Percentiles rank a stretch among this genome's conserved stretches.
Conservation (phyloP, 257 asterid genomes). For the Osmanthus fragrans region DNA sequence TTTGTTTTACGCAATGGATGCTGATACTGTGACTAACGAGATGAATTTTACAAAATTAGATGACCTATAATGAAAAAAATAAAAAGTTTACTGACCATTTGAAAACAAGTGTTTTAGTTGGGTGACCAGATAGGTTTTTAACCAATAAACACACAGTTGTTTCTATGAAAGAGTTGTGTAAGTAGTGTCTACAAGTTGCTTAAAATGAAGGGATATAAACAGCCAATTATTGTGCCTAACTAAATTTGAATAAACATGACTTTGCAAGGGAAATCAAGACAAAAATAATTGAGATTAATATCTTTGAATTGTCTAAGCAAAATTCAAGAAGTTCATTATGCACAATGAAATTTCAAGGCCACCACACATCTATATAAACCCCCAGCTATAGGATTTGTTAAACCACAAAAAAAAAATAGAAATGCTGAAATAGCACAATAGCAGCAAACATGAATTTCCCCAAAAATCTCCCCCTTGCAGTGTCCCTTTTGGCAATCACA, state of each 20-base stretch:
- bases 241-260: neutral
- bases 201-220: neutral
- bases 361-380: neutral
- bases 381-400: neutral
- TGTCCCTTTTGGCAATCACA: constrained; percentile 2
- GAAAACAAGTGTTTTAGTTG: too few relatives aligned
- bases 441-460: constrained; percentile 20
- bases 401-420: neutral
- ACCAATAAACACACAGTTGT: too few relatives aligned
- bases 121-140: too few relatives aligned
- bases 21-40: too few relatives aligned
- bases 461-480: neutral
- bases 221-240: neutral
- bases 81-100: too few relatives aligned
- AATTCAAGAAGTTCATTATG: neutral
- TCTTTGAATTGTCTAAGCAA: neutral
- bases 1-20: too few relatives aligned
- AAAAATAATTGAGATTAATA: too few relatives aligned
- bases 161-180: too few relatives aligned
- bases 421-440: neutral
- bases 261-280: neutral
- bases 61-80: too few relatives aligned
- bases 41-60: too few relatives aligned
- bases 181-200: neutral
- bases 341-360: neutral